Base-by-base conservation (phyloP, 805 yeast genomes). In the Ogataea allantospora region DNA sequence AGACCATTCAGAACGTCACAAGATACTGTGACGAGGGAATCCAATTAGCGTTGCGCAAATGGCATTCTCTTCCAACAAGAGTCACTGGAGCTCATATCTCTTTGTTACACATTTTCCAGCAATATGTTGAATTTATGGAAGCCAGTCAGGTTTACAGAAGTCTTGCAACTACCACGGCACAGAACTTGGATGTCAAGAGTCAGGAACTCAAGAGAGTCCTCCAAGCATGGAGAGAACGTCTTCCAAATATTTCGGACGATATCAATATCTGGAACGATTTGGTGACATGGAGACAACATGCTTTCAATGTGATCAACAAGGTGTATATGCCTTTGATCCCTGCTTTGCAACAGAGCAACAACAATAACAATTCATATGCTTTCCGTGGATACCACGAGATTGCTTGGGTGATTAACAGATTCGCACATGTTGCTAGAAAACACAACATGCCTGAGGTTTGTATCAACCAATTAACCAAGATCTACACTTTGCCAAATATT, bases 271-370 rank as follows among this genome's bases (percentile, higher is more conserved):
- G 99, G 99, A 89, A 95, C 50, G 99, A 93, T 57, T 66, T 93
- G 43, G 95, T 93, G 4, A 89, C 98, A 0, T 93, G 99, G 99
- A 75, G 99, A 50, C 98, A 93, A 63, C 98, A 93, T 66, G 97
- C 96, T 0, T 93, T 95, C 71, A 89, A 87, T 47, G 96, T 91
- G 17, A 89, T 93, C 51, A 93, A 93, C 68, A 85, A 85, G 58
- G 95, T 87, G 2, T 93, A 93, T 61, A 75, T 89, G 73, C 98
- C 98, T 7, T 73, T 95, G 54, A 83, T 89, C 44, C 95, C 96
- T 1, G 78, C 87, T 2, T 58, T 87, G 23, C 96, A 87, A 52
- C 88, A 83, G 44, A 77, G 80, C 29, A 74, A 66, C 48, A 79
- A 80, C 31, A 81, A 79, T 50, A 85, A 86, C 20, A 87, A 88